Conservation (phyloP, 768 basidiomycete species). For the Mycena polygramma region DNA sequence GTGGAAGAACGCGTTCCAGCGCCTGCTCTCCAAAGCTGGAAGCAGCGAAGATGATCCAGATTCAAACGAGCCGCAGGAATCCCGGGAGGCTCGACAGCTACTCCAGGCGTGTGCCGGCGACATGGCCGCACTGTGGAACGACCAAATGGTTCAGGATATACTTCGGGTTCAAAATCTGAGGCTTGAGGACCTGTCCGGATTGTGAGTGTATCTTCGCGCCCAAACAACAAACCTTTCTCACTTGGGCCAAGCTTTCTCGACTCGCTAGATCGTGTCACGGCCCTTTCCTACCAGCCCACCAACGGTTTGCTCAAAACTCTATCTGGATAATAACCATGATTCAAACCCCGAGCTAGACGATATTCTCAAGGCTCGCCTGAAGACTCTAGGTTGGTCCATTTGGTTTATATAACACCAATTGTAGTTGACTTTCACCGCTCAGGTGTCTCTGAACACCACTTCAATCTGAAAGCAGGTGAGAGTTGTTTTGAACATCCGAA, state of each 20-base stretch:
- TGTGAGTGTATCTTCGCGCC: conserved; percentile 6
- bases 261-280: conserved; percentile 59
- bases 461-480: conserved; percentile 58
- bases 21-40: conserved; percentile 45
- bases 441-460: conserved; percentile 71
- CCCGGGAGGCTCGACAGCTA: conserved; percentile 58
- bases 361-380: conserved; percentile 65
- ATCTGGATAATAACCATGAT: background rate
- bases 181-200: conserved; percentile 65
- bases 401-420: too few relatives aligned
- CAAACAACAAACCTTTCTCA: background rate
- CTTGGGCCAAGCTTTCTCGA: conserved; percentile 60
- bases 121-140: conserved; percentile 64
- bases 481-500: background rate
- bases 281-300: conserved; percentile 61
- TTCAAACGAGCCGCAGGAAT: conserved; percentile 48
- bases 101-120: conserved; percentile 65
- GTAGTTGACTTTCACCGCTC: conserved; percentile 23
- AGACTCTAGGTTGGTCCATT: conserved; percentile 49
- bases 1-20: conserved; percentile 54
- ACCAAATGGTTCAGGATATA: conserved; percentile 56
- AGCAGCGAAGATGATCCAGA: conserved; percentile 46
- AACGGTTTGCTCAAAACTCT: conserved; percentile 52
- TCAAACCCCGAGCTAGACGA: conserved; percentile 54
- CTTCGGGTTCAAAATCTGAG: conserved; percentile 57